Evolutionary conservation across 2,329 filamentous ascomycete species (phyloP).

Genomic region (Xylariaceae sp.): DNA sequence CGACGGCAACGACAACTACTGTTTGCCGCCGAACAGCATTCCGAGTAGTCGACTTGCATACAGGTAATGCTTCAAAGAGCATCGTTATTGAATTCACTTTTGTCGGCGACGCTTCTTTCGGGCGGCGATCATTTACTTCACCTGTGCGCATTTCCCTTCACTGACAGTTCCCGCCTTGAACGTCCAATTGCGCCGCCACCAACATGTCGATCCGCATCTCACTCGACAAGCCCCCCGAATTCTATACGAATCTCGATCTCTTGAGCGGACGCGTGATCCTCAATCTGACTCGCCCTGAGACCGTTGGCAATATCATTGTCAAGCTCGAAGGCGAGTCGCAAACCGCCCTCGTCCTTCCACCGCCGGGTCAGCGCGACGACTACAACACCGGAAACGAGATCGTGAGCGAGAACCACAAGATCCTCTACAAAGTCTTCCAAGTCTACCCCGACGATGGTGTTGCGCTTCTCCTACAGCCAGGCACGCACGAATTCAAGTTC

Average conservation of each 20-base stretch:
- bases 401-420: conserved; percentile 61
- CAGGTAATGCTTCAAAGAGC: no score
- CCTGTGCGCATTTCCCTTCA: no score
- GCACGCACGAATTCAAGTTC: conserved; percentile 74
- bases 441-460: conserved; percentile 63
- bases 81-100: no score
- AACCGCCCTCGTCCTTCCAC: conserved; percentile 57
- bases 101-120: no score
- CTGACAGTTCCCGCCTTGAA: no score
- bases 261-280: conserved; percentile 61
- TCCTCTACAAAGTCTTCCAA: conserved; percentile 69
- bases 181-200: conserved; percentile 13
- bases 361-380: conserved; percentile 41
- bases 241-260: conserved; percentile 76
- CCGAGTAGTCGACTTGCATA: no score
- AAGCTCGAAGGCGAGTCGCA: conserved; percentile 79
- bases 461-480: conserved; percentile 48
- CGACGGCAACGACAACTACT: no score
- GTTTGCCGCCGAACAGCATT: no score
- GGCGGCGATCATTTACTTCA: no score
- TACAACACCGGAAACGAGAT: conserved; percentile 36
- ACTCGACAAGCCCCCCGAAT: conserved; percentile 63
- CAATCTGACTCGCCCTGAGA: conserved; percentile 60
- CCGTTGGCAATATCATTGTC: conserved; percentile 69
- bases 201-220: conserved; percentile 68